These are phyloP conservation scores for Calcarisporium arbuscula DNA, from an alignment of 2,329 filamentous ascomycete genomes.

Conservation along the genomic window DNA sequence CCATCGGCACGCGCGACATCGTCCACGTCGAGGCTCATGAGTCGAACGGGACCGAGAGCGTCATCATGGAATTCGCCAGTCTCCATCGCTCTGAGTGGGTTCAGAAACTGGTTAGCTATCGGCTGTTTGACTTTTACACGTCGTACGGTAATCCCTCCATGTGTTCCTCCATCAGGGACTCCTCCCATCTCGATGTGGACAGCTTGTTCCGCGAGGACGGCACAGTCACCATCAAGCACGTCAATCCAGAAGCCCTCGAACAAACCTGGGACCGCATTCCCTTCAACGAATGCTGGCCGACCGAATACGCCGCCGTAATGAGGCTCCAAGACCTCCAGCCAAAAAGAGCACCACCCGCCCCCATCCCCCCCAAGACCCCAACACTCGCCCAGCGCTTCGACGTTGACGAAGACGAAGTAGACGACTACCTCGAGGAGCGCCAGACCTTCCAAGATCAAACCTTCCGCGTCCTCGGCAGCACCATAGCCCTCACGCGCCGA, in stretches of 20 bases:
- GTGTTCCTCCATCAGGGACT: no score
- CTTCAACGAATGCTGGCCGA: slow-evolving; percentile 5
- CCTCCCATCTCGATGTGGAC: no score
- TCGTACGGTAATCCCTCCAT: no score
- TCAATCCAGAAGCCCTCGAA: neutral
- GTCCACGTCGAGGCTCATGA: slow-evolving; percentile 1
- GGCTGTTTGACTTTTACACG: no score
- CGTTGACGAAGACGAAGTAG: slow-evolving; percentile 8
- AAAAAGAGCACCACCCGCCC: neutral
- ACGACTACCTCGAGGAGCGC: slow-evolving; percentile 7
- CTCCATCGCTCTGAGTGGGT: no score
- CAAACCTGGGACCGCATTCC: slow-evolving; percentile 3
- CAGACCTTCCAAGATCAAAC: slow-evolving; percentile 2
- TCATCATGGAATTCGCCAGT: no score
- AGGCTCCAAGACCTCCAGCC: slow-evolving; percentile 1
- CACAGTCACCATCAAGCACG: neutral
- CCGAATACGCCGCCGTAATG: neutral
- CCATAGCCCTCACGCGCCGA: slow-evolving; percentile 10
- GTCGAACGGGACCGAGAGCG: no score
- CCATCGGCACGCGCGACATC: slow-evolving; percentile 9
- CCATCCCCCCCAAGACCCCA: neutral
- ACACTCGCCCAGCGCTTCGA: slow-evolving; percentile 7
- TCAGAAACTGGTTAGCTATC: no score
- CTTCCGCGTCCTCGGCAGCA: slow-evolving; percentile 13
- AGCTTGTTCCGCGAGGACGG: no score